Evolutionary conservation across 371 early-diverging fungal species (phyloP).

Genomic region (Rhizopus arrhizus): DNA sequence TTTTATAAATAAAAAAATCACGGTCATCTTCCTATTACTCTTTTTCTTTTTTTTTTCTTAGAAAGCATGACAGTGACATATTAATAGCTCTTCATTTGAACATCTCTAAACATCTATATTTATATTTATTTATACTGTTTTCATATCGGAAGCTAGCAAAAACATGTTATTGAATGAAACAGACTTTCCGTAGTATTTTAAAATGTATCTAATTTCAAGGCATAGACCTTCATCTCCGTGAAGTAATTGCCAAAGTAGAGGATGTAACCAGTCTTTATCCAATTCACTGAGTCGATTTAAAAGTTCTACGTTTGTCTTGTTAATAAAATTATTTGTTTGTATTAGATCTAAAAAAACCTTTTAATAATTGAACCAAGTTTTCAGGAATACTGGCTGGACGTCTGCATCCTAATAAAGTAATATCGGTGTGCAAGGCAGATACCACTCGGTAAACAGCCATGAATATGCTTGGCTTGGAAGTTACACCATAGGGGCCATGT

Average conservation of each 20-base stretch:
- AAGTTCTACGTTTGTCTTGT: constrained; percentile 21
- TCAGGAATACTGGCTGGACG: neutral
- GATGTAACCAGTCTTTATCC: constrained; percentile 31
- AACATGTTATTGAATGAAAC: constrained; percentile 24
- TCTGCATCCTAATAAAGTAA: constrained; percentile 2
- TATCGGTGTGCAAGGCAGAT: constrained; percentile 19
- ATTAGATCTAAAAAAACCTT: constrained; percentile 8
- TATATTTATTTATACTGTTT: constrained; percentile 6
- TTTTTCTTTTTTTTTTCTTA: neutral
- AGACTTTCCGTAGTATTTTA: constrained; percentile 15
- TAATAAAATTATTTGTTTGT: neutral
- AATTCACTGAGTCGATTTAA: constrained; percentile 11
- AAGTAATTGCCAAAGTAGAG: constrained; percentile 35
- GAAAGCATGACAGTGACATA: neutral
- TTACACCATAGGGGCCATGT: constrained; percentile 49
- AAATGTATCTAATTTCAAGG: constrained; percentile 15
- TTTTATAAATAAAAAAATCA: no score
- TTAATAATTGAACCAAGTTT: constrained; percentile 1
- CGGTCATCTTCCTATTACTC: no score
- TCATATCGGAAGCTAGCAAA: constrained; percentile 28
- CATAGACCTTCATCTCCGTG: constrained; percentile 33
- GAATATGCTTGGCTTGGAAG: constrained; percentile 36
- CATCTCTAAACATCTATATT: neutral
- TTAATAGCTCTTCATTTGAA: no score
- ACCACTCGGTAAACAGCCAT: constrained; percentile 34